Evolutionary conservation across 805 yeast species (phyloP), one percentile per base, ranked within the genome.

Genomic region (Ascoidea tarda): DNA sequence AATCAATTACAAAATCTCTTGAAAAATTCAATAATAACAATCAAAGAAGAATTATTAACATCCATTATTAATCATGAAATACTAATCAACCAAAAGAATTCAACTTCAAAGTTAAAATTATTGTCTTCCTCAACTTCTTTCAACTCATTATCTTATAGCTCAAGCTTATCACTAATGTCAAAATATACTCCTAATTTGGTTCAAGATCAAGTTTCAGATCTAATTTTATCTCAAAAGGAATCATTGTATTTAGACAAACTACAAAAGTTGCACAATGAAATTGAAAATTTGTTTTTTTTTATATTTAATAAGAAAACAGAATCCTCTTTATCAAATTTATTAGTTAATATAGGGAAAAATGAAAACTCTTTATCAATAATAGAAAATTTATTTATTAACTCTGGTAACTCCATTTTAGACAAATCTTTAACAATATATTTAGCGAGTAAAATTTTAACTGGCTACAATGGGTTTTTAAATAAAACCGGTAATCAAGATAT

Each of bases 391-490:
- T 48, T 55, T 28, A n/a, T 52, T n/a, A 50, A 50, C n/a, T 47
- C 31, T 14, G 52, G 52, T 5, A 49, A 50, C 33, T 49, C 54
- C 6, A 31, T 38, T 10, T 46, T 51, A 12, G 46, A 45, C 12
- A 59, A 55, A 12, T 57, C 69, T 0, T 55, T 67, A 2, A 57
- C 63, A 1, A 53, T 74, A 16, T 76, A 79, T 79, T 58, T 73
- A 4, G 53, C 68, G 0, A 64, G 28, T 21, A 21, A 21, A 21
- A 21, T 21, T 21, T 21, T 21, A 21, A 21, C 28, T 21, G 28
- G 28, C 28, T 21, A 21, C 28, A 21, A 21, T 21, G 3, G 3
- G 3, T 21, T 21, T 21, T 21, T 21, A 21, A 21, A 21, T 21
- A 21, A 21, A 21, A 21, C 28, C 28, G 44, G 54, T 46, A 10